phyloP scores from a whole-genome alignment of 352 stramenopile species.

The Globisporangium nunn region DNA sequence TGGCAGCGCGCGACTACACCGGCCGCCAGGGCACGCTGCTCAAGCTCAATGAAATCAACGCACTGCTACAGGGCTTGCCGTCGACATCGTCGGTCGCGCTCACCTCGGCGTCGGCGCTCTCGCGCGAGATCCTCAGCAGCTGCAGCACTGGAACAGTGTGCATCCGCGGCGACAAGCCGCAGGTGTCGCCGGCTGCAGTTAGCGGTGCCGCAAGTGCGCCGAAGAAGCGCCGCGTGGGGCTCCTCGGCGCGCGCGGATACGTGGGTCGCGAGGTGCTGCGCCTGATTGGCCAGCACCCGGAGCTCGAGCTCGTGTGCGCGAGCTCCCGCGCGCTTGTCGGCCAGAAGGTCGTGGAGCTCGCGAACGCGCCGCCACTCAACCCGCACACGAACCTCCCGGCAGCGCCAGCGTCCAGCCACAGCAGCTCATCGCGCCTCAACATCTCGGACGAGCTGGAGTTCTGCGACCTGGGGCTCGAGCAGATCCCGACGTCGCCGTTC shows the following conservation, averaged over 20 bases:
- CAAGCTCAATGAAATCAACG: conserved; percentile 89
- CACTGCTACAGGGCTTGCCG: conserved; percentile 67
- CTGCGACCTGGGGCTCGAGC: conserved; percentile 71
- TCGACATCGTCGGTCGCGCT: conserved; percentile 78
- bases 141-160: conserved; percentile 84
- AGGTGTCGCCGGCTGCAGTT: conserved; percentile 11
- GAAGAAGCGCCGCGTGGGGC: conserved; percentile 72
- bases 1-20: conserved; percentile 80
- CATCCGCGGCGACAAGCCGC: conserved; percentile 40
- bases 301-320: conserved; percentile 78
- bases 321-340: conserved; percentile 75
- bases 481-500: conserved; percentile 58
- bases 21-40: conserved; percentile 87
- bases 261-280: conserved; percentile 84
- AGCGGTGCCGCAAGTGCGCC: conserved; percentile 12
- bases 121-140: conserved; percentile 81
- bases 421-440: conserved; percentile 28
- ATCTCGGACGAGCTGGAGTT: conserved; percentile 77
- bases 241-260: conserved; percentile 83
- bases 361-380: conserved; percentile 68
- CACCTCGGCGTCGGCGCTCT: conserved; percentile 73
- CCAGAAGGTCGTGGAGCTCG: conserved; percentile 73
- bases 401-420: conserved; percentile 22
- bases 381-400: conserved; percentile 72
- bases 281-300: conserved; percentile 64